These are phyloP conservation scores for Eremochloa ophiuroides DNA, from an alignment of 176 grass and related monocot genomes.

Conservation along the genomic window DNA sequence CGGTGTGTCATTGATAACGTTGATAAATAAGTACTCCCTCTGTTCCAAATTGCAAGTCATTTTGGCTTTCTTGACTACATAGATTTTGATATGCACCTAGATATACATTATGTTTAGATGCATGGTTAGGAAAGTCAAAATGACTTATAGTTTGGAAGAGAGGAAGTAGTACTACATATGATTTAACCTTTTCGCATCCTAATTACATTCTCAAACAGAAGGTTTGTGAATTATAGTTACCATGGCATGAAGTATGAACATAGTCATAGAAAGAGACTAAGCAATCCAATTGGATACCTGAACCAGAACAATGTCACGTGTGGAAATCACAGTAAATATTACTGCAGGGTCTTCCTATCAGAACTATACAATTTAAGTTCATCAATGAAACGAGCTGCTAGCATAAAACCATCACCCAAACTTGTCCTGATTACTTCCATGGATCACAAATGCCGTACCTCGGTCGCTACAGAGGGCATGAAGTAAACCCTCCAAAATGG, in stretches of 20 bases:
- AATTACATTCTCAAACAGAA: not conserved
- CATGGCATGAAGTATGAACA: not conserved
- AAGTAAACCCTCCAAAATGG: not conserved
- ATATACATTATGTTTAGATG: no score
- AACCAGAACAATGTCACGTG: not conserved
- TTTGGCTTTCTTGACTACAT: not conserved
- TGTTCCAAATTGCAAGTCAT: no score
- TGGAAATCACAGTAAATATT: not conserved
- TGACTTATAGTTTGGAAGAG: no score
- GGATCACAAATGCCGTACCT: not conserved
- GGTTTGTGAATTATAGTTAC: not conserved
- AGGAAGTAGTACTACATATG: not conserved
- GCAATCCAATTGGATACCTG: not conserved
- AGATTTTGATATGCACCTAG: no score
- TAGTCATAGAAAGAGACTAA: not conserved
- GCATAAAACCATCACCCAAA: not conserved
- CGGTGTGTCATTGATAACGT: not conserved
- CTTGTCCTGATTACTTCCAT: not conserved
- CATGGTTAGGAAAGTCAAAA: no score
- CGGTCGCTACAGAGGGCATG: not conserved
- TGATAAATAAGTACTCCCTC: not conserved
- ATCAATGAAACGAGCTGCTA: not conserved
- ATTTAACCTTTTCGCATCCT: not conserved
- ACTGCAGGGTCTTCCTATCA: not conserved
- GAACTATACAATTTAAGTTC: not conserved